These are phyloP conservation scores for Solanum etuberosum DNA, from an alignment of 257 asterid species.

Conservation along the genomic window DNA sequence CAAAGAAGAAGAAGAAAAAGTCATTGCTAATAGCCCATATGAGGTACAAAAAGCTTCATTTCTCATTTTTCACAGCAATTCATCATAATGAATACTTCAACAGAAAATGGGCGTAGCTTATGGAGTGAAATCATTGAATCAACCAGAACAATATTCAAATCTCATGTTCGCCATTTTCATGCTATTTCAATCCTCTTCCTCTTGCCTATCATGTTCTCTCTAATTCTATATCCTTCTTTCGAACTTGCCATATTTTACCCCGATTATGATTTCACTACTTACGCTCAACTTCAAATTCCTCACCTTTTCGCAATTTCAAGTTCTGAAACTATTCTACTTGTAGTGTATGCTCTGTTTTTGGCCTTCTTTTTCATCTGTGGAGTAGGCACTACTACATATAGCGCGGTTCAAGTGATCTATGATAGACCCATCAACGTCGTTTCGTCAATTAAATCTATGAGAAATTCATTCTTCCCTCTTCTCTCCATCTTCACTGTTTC, in stretches of 20 bases:
- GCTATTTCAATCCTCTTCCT: background rate
- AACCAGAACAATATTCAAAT: background rate
- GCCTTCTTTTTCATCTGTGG: background rate
- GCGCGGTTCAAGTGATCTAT: background rate
- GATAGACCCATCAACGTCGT: background rate
- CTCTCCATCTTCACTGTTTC: background rate
- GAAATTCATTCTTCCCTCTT: background rate
- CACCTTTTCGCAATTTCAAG: background rate
- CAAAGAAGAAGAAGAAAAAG: background rate
- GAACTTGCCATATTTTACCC: background rate
- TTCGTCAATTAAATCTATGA: background rate
- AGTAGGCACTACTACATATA: background rate
- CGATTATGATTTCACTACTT: background rate
- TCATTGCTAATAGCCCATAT: background rate
- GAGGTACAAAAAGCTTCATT: background rate
- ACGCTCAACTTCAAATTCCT: background rate
- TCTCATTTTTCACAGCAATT: background rate
- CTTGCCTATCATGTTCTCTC: background rate
- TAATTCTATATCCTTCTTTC: background rate
- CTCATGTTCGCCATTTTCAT: background rate
- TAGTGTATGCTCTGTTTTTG: background rate
- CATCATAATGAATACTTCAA: background rate
- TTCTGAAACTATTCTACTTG: background rate
- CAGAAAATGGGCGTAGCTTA: background rate
- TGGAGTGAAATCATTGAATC: background rate